These are phyloP conservation scores for Puccinellia tenuiflora DNA, from an alignment of 176 grass and related monocot genomes.

Conservation along the genomic window DNA sequence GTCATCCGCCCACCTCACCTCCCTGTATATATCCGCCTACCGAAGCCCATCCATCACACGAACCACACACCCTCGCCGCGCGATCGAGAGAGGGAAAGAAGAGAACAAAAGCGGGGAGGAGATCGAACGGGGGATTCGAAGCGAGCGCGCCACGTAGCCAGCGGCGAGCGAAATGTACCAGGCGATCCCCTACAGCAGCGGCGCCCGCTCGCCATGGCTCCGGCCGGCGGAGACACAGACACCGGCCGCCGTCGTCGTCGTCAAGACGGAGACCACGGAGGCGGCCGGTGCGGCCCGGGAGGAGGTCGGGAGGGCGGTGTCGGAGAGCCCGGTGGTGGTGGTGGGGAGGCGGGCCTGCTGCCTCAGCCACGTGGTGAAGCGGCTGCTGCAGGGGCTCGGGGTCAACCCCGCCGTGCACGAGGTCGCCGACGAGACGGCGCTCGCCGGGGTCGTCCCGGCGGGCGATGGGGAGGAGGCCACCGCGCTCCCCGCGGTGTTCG, in stretches of 20 bases:
- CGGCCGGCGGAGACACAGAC: neutral
- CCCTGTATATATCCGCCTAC: slow-evolving; percentile 33
- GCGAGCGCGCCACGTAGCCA: neutral
- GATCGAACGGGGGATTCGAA: neutral
- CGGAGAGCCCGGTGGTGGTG: slow-evolving; percentile 78
- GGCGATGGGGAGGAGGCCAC: slow-evolving; percentile 1
- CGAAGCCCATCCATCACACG: neutral
- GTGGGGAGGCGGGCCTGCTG: slow-evolving; percentile 77
- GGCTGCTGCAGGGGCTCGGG: slow-evolving; percentile 73
- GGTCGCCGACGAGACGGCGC: slow-evolving; percentile 59
- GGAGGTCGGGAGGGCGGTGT: slow-evolving; percentile 38
- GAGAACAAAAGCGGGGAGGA: neutral
- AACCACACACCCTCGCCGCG: slow-evolving; percentile 11
- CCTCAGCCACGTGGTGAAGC: slow-evolving; percentile 79
- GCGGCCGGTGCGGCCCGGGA: neutral
- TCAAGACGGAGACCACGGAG: slow-evolving; percentile 19
- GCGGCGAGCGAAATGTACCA: slow-evolving; percentile 46
- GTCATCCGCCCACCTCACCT: slow-evolving; percentile 36
- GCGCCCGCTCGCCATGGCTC: slow-evolving; percentile 33
- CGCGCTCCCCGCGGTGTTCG: slow-evolving; percentile 68
- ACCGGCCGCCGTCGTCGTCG: neutral
- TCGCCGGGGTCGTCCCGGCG: slow-evolving; percentile 28
- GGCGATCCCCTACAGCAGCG: slow-evolving; percentile 70
- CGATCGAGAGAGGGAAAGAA: accelerated
- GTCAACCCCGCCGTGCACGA: slow-evolving; percentile 85